Evolutionary conservation across 1,284 basidiomycete species (phyloP), one percentile per base, ranked within the genome.

Genomic region (Moesziomyces sp.): DNA sequence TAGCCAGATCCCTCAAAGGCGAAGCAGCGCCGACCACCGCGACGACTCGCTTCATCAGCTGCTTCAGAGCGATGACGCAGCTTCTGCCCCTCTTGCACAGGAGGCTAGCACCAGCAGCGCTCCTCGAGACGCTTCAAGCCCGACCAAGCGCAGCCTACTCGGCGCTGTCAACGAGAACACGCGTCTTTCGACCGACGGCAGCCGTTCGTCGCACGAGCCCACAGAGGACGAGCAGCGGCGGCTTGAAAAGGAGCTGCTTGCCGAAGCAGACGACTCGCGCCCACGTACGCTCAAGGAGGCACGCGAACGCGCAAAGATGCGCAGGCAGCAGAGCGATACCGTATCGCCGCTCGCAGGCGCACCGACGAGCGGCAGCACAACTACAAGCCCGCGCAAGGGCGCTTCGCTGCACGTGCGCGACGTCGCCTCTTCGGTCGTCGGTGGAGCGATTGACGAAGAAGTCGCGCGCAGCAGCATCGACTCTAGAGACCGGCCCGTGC

Each of bases 221-320:
- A 65, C 52, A 30, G 40, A 51, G 2, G 72, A 66, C 16, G 72
- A 74, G 52, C 72, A 74, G 55, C 60, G 18, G 24, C 53, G 67
- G n/a, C 52, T 74, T 2, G 72, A 74, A 35, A 50, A 46, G 18
- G 62, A 74, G 48, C 46, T 74, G 23, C 59, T 74, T 5, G 59
- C 58, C 14, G 72, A 69, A 26, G 56, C 53, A 5, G 70, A 74
- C 43, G 56, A 48, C 2, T 52, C 70, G 46, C 57, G 74, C 2
- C 74, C 74, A 0, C 56, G 67, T 18, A 76, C 74, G 14, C 61
- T 76, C 47, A 73, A 76, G 42, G 74, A 76, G 50, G 74, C 74
- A 2, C 46, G 74, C 23, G 74, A 68, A 49, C 56, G 65, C 26
- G 74, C 74, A 16, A 73, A 56, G 53, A 49, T 70, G 51, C 72